Conservation (phyloP, 768 basidiomycete species). For the Coprinellus micaceus region DNA sequence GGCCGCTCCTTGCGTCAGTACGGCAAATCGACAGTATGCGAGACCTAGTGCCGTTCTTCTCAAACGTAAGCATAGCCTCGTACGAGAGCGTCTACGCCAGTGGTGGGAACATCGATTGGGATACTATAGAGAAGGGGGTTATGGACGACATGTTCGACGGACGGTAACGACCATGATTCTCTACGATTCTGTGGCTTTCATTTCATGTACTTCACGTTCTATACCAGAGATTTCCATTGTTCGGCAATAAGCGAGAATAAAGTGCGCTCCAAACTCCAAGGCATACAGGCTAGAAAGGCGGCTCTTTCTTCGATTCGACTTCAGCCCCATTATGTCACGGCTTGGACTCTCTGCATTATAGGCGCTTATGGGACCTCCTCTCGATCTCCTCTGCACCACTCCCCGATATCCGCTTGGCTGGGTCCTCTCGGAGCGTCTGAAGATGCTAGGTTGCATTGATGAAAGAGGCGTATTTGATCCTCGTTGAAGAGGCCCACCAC, state of each 20-base stretch:
- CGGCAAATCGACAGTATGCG: conserved; percentile 80
- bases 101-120: conserved; percentile 83
- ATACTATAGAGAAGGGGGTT: conserved; percentile 76
- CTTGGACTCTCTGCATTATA: no score
- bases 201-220: no score
- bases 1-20: conserved; percentile 65
- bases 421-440: conserved; percentile 14
- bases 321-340: no score
- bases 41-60: conserved; percentile 88
- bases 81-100: conserved; percentile 90
- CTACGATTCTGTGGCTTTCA: no score
- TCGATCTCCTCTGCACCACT: conserved; percentile 6
- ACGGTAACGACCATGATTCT: conserved; percentile 31
- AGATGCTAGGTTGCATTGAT: conserved; percentile 17
- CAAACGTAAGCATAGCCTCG: conserved; percentile 79
- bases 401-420: conserved; percentile 7
- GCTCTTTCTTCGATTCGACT: no score
- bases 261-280: no score
- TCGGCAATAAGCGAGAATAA: no score
- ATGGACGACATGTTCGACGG: conserved; percentile 90
- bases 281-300: no score
- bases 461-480: conserved; percentile 16
- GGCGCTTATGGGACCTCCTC: no score
- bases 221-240: no score
- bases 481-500: conserved; percentile 16